phyloP scores from a whole-genome alignment of 1,284 basidiomycete species.

The Leccinum pachyderme region DNA sequence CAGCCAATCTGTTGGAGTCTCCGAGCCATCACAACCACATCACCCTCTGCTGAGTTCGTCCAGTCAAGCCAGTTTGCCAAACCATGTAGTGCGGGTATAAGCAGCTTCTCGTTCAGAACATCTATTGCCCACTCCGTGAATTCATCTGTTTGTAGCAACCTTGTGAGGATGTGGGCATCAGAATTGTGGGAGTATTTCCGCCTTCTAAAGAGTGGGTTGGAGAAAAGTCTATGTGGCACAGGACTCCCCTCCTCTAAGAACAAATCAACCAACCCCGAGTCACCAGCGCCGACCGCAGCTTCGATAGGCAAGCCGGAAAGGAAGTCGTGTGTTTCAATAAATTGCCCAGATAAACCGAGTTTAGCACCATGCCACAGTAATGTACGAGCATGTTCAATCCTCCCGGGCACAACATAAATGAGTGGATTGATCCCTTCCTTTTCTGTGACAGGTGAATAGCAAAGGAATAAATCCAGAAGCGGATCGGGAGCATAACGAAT shows the following conservation, averaged over 20 bases:
- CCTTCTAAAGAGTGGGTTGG: too few relatives aligned
- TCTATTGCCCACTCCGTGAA: constrained; percentile 10
- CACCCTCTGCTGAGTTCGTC: not conserved
- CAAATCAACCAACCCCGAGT: not conserved
- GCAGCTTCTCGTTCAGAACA: not conserved
- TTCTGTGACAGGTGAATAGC: not conserved
- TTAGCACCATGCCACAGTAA: constrained; percentile 3
- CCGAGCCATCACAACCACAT: not conserved
- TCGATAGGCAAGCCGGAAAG: not conserved
- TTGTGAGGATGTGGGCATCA: not conserved
- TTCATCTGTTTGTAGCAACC: constrained; percentile 12
- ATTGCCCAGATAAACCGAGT: not conserved
- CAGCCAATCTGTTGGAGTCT: constrained; percentile 12
- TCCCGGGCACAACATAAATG: not conserved
- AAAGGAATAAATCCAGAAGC: not conserved
- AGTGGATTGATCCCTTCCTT: constrained; percentile 14
- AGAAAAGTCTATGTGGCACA: not conserved
- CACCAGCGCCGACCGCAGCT: not conserved
- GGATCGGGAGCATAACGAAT: constrained; percentile 1
- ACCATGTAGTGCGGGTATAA: not conserved
- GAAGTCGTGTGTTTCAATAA: not conserved
- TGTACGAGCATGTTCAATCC: constrained; percentile 3
- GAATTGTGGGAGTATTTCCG: not conserved
- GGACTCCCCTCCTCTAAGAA: constrained; percentile 10
- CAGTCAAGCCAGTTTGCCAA: not conserved